These are phyloP conservation scores for Inga laurina DNA, from an alignment of 306 rosid genomes.

Conservation along the genomic window DNA sequence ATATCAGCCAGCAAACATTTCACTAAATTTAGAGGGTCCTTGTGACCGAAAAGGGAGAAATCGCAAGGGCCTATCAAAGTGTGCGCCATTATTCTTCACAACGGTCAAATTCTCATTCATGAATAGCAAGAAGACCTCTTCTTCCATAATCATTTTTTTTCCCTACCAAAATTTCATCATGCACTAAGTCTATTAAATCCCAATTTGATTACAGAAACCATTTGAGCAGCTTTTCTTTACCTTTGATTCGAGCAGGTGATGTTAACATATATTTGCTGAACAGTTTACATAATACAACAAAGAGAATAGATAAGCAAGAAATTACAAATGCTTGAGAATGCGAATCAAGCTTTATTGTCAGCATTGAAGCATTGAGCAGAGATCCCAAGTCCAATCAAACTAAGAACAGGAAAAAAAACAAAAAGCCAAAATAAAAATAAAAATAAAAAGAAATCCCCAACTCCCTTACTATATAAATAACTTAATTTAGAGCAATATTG, in stretches of 20 bases:
- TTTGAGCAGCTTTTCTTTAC: conserved; percentile 15
- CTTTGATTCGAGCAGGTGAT: conserved; percentile 16
- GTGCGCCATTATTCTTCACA: background rate
- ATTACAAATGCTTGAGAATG: conserved; percentile 42
- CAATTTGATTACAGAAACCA: conserved; percentile 24
- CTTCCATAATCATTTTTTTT: too few species aligned
- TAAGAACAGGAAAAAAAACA: background rate
- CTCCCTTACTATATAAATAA: background rate
- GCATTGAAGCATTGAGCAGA: conserved; percentile 5
- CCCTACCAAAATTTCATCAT: background rate
- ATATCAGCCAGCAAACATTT: too few species aligned
- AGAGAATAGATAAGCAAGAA: conserved; percentile 37
- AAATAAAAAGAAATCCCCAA: background rate
- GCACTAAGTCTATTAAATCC: background rate
- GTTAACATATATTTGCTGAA: conserved; percentile 36
- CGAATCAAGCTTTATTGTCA: conserved; percentile 37
- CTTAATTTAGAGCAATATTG: background rate
- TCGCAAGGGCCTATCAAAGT: background rate
- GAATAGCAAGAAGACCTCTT: background rate
- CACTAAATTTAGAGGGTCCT: background rate
- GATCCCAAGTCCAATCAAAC: background rate
- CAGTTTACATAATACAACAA: conserved; percentile 35
- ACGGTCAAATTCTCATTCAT: background rate
- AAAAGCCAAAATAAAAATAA: background rate
- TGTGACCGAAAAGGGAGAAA: background rate